Conservation (phyloP, 345 rosid genomes). For the Eucalyptus rudis region DNA sequence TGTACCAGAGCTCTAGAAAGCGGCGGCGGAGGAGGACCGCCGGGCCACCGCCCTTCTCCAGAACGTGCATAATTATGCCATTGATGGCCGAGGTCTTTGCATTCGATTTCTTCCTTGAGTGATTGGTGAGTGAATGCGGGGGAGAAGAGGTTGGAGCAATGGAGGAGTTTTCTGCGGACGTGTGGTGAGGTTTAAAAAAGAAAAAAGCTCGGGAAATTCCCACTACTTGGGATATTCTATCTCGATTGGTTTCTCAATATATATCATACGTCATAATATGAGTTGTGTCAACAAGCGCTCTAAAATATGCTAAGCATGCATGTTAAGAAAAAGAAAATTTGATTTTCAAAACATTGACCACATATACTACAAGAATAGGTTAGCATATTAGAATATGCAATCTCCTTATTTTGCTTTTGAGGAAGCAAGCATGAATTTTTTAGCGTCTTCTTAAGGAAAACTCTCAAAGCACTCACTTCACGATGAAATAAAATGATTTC, state of each 20-base stretch:
- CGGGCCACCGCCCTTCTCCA: neutral
- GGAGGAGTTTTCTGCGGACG: neutral
- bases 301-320: neutral
- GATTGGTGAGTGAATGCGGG: too few species aligned
- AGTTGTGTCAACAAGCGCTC: neutral
- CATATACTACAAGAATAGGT: neutral
- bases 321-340: neutral
- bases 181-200: too few species aligned
- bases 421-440: neutral
- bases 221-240: neutral
- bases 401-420: neutral
- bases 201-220: too few species aligned
- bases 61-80: neutral
- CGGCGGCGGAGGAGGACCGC: neutral
- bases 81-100: neutral
- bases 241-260: rapidly evolving
- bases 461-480: too few species aligned
- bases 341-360: too few species aligned
- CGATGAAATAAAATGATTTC: too few species aligned
- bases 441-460: too few species aligned
- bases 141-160: neutral
- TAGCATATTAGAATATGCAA: neutral
- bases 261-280: too few species aligned
- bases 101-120: too few species aligned
- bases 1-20: neutral